A percentile compares a stretch with the other conserved stretches of the same genome.
Evolutionary conservation across 148 eudicot species (phyloP).

Genomic region (Chenopodium berlandieri): DNA sequence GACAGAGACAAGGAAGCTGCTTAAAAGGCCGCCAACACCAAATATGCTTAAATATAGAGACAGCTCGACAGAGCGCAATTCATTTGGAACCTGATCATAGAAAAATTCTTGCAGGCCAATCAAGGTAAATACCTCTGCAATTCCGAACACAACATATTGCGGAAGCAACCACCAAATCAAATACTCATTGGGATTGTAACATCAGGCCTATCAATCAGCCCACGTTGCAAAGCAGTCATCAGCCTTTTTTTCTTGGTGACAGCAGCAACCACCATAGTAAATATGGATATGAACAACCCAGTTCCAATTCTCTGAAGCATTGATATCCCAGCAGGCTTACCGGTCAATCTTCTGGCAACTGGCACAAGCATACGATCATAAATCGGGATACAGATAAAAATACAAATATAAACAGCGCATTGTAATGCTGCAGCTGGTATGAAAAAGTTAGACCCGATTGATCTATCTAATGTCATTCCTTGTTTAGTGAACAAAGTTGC

Average conservation of each 20-base stretch:
- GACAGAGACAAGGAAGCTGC: slow-evolving; percentile 45
- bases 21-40: slow-evolving; percentile 53
- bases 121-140: slow-evolving; percentile 43
- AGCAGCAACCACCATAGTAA: slow-evolving; percentile 47
- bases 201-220: slow-evolving; percentile 39
- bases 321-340: slow-evolving; percentile 52
- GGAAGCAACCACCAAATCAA: slow-evolving; percentile 65
- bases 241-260: slow-evolving; percentile 43
- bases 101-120: slow-evolving; percentile 70
- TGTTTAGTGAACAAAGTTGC: slow-evolving; percentile 66
- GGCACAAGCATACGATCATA: slow-evolving; percentile 57
- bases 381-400: slow-evolving; percentile 42
- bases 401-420: slow-evolving; percentile 26
- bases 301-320: slow-evolving; percentile 61
- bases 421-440: slow-evolving; percentile 63
- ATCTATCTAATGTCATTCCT: slow-evolving; percentile 57
- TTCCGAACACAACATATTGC: slow-evolving; percentile 44
- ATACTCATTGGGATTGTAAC: slow-evolving; percentile 51
- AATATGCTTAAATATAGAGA: slow-evolving; percentile 49
- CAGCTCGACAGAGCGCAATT: slow-evolving; percentile 48
- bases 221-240: slow-evolving; percentile 31
- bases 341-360: slow-evolving; percentile 34
- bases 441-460: slow-evolving; percentile 32
- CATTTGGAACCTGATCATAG: slow-evolving; percentile 57
- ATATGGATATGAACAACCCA: slow-evolving; percentile 40